A percentile compares a stretch with the other conserved stretches of the same genome.
These are phyloP conservation scores for Colletotrichum kahawae DNA, from an alignment of 2,329 filamentous ascomycete genomes.

Conservation along the genomic window DNA sequence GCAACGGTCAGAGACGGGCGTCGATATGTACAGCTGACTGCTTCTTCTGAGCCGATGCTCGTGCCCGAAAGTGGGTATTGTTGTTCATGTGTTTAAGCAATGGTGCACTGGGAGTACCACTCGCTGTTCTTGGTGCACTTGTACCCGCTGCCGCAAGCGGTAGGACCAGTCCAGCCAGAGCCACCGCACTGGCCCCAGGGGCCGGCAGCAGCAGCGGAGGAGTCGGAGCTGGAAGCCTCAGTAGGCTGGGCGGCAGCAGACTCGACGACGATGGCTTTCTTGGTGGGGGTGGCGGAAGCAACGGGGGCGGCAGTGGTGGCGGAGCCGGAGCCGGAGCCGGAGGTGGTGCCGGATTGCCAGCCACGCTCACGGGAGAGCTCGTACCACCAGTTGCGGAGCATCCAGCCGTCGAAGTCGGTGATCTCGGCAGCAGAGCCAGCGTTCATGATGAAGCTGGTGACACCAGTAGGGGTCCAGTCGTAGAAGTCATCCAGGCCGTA, in stretches of 20 bases:
- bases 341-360: constrained; percentile 26
- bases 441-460: constrained; percentile 49
- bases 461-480: constrained; percentile 46
- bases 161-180: constrained; percentile 27
- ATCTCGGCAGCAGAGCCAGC: constrained; percentile 45
- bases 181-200: constrained; percentile 33
- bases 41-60: background rate
- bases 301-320: background rate
- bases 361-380: constrained; percentile 33
- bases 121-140: constrained; percentile 30
- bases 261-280: background rate
- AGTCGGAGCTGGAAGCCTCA: background rate
- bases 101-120: constrained; percentile 32
- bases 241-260: background rate
- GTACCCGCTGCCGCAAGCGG: constrained; percentile 27
- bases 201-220: background rate
- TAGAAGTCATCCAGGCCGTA: constrained; percentile 45
- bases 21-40: background rate
- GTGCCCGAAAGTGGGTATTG: background rate
- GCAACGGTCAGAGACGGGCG: background rate
- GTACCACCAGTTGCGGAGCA: constrained; percentile 52
- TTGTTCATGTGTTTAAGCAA: background rate
- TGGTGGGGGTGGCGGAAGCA: background rate
- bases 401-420: constrained; percentile 56
- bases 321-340: background rate